Conservation (phyloP, 2,329 filamentous ascomycete genomes). For the Colletotrichum sp. region DNA sequence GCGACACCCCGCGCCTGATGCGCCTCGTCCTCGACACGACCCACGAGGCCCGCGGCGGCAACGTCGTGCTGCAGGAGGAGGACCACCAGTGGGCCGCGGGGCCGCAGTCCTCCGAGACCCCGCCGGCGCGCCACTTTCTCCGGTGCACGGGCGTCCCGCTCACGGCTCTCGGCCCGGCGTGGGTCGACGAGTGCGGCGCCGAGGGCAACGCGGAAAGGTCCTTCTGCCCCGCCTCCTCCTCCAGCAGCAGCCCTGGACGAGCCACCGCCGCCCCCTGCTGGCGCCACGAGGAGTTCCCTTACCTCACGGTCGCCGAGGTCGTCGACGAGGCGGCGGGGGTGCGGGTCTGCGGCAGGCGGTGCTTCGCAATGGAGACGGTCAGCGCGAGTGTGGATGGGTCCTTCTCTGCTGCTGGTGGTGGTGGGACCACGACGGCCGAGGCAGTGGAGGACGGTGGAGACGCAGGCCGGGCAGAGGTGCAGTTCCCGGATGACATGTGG, state of each 20-base stretch:
- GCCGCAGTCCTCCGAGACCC: conserved; percentile 43
- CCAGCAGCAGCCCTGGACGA: not conserved
- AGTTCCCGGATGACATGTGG: conserved; percentile 50
- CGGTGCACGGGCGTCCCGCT: conserved; percentile 61
- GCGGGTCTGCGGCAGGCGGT: conserved; percentile 48
- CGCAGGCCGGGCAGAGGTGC: conserved; percentile 35
- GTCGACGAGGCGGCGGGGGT: conserved; percentile 50
- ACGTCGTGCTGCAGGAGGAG: conserved; percentile 63
- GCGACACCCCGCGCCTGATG: conserved; percentile 53
- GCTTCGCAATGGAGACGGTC: conserved; percentile 52
- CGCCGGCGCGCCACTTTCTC: conserved; percentile 49
- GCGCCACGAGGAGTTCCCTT: conserved; percentile 60
- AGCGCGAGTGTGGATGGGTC: conserved; percentile 37
- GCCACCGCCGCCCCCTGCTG: conserved; percentile 51
- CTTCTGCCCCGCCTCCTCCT: conserved; percentile 36
- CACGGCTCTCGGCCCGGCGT: conserved; percentile 50
- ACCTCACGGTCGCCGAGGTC: conserved; percentile 51
- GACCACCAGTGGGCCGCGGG: conserved; percentile 55
- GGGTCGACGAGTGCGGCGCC: conserved; percentile 51
- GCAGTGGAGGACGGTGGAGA: not conserved
- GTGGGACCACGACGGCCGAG: not conserved
- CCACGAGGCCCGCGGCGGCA: conserved; percentile 36
- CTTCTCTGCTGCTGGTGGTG: not conserved
- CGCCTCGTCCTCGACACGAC: conserved; percentile 53
- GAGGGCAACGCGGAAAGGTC: conserved; percentile 44